These are phyloP conservation scores for Aspergillus heteromorphus DNA, from an alignment of 495 filamentous ascomycete species.

Conservation along the genomic window DNA sequence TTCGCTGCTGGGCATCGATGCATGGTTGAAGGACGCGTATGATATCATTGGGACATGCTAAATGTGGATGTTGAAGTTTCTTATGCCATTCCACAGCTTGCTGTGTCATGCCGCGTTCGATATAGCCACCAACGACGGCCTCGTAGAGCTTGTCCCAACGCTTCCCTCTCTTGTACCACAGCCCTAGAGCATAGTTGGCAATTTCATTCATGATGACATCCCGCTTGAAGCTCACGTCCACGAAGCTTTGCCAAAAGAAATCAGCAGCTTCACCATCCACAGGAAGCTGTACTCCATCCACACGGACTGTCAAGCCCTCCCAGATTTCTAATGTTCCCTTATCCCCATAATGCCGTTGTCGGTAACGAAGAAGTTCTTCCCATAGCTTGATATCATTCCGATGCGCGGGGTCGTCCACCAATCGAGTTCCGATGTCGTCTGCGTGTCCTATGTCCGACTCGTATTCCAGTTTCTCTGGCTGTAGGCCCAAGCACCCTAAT, in stretches of 20 bases:
- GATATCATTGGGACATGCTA: constrained; percentile 29
- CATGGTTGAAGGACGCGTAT: constrained; percentile 29
- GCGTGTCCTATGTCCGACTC: constrained; percentile 49
- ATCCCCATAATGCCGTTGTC: constrained; percentile 54
- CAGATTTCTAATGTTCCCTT: constrained; percentile 58
- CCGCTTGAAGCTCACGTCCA: constrained; percentile 44
- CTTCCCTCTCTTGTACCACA: constrained; percentile 39
- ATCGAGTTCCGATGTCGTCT: constrained; percentile 28
- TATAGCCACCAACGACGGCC: constrained; percentile 41
- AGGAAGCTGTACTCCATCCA: constrained; percentile 41
- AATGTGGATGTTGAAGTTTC: constrained; percentile 29
- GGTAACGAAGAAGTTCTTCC: constrained; percentile 58
- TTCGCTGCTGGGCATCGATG: constrained; percentile 7
- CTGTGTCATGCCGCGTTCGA: constrained; percentile 27
- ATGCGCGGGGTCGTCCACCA: constrained; percentile 51
- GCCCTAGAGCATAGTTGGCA: constrained; percentile 48
- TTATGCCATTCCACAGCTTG: constrained; percentile 46
- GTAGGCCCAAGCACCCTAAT: constrained; percentile 17
- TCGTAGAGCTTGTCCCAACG: constrained; percentile 47
- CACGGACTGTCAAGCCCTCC: constrained; percentile 48
- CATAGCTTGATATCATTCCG: constrained; percentile 54
- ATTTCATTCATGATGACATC: constrained; percentile 45
- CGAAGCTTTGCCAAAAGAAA: constrained; percentile 52
- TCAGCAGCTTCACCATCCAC: constrained; percentile 42
- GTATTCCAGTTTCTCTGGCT: constrained; percentile 35